A percentile compares a stretch with the other conserved stretches of the same genome.
phyloP scores from a whole-genome alignment of 164 flowering plant genomes.

The Santalum album region DNA sequence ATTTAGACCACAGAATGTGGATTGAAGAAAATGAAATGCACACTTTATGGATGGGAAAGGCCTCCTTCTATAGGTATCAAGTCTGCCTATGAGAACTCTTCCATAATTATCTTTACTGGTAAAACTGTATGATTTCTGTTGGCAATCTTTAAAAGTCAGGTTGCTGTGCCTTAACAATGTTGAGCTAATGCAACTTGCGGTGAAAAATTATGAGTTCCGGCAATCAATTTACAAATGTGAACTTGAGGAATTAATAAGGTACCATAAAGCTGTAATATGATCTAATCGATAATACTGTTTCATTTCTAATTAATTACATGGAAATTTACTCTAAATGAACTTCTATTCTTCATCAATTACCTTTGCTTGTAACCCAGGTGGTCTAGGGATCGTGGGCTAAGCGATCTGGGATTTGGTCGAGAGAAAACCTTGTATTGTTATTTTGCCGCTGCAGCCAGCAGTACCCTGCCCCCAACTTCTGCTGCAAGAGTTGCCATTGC shows the following conservation, averaged over 20 bases:
- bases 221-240: conserved; percentile 24
- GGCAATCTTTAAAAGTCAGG: conserved; percentile 13
- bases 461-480: conserved; percentile 10
- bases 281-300: no score
- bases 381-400: conserved; percentile 20
- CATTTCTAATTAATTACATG: no score
- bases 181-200: conserved; percentile 24
- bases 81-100: background rate
- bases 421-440: conserved; percentile 25
- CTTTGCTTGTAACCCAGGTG: conserved; percentile 18
- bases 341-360: background rate
- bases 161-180: conserved; percentile 10
- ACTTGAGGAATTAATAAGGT: conserved; percentile 29
- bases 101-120: background rate
- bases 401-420: conserved; percentile 25
- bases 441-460: background rate
- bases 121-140: background rate
- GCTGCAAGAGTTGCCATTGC: conserved; percentile 7
- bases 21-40: conserved; percentile 16
- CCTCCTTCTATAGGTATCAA: conserved; percentile 20
- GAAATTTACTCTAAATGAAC: no score
- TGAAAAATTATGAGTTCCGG: conserved; percentile 17
- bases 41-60: conserved; percentile 17
- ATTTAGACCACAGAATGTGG: conserved; percentile 28
- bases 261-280: no score